These are phyloP conservation scores for Trichoderma afroharzianum DNA, from an alignment of 2,329 filamentous ascomycete genomes.

Conservation along the genomic window DNA sequence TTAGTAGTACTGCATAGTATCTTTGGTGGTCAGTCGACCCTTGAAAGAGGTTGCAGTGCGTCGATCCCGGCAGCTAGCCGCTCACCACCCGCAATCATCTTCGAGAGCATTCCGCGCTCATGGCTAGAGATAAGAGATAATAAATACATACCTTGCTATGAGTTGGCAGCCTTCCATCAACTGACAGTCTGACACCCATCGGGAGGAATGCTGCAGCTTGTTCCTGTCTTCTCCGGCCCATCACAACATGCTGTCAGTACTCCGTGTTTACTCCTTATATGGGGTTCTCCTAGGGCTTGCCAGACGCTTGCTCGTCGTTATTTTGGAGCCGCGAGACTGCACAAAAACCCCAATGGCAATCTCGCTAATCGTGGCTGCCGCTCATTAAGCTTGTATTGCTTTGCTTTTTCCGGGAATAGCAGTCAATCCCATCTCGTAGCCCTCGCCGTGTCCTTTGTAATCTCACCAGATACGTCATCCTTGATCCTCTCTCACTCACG, in stretches of 20 bases:
- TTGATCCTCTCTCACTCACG: not conserved
- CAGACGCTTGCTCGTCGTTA: not conserved
- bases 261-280: not conserved
- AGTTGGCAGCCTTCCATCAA: not conserved
- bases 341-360: not conserved
- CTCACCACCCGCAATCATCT: not conserved
- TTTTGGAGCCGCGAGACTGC: not conserved
- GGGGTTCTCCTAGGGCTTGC: not conserved
- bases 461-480: not conserved
- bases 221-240: not conserved
- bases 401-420: not conserved
- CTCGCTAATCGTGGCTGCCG: slow-evolving; percentile 11
- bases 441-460: not conserved
- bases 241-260: not conserved
- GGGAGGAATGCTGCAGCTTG: not conserved
- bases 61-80: not conserved
- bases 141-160: not conserved
- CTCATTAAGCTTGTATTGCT: not conserved
- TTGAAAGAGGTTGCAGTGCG: not conserved
- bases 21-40: not conserved
- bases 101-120: not conserved
- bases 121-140: not conserved
- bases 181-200: not conserved
- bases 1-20: not conserved
- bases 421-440: not conserved